phyloP scores from a whole-genome alignment of 805 yeast species.

The Cyberlindnera maritima region DNA sequence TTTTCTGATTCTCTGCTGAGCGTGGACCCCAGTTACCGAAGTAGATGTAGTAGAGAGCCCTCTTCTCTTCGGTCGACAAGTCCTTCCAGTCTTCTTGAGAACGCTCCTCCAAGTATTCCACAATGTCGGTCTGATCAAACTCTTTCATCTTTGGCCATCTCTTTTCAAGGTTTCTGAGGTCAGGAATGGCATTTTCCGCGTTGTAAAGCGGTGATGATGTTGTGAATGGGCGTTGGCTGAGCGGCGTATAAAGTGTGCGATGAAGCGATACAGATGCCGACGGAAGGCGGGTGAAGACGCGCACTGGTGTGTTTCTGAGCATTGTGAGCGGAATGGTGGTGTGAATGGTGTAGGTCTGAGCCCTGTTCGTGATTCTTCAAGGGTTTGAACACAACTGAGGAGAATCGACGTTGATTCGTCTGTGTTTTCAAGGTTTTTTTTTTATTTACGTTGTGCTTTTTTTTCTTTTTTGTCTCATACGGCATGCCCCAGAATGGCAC shows the following conservation, averaged over 20 bases:
- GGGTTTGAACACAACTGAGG: too few species aligned
- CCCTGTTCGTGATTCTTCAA: too few species aligned
- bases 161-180: constrained; percentile 26
- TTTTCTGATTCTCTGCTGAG: constrained; percentile 6
- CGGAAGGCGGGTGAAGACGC: background rate
- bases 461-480: too few species aligned
- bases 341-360: too few species aligned
- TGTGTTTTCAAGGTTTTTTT: too few species aligned
- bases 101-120: constrained; percentile 33
- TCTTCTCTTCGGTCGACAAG: constrained; percentile 29
- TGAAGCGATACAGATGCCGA: background rate
- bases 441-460: too few species aligned
- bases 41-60: constrained; percentile 33
- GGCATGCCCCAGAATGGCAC: too few species aligned
- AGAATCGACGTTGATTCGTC: too few species aligned
- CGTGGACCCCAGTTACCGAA: constrained; percentile 41
- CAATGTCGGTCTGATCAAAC: constrained; percentile 33
- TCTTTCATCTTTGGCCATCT: constrained; percentile 34
- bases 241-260: background rate
- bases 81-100: constrained; percentile 33
- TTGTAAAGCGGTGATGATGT: background rate
- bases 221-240: background rate
- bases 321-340: background rate
- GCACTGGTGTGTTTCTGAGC: background rate
- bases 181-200: constrained; percentile 26